Conservation (phyloP, 192 early-diverging fungal genomes). For the Coemansia sp. region DNA sequence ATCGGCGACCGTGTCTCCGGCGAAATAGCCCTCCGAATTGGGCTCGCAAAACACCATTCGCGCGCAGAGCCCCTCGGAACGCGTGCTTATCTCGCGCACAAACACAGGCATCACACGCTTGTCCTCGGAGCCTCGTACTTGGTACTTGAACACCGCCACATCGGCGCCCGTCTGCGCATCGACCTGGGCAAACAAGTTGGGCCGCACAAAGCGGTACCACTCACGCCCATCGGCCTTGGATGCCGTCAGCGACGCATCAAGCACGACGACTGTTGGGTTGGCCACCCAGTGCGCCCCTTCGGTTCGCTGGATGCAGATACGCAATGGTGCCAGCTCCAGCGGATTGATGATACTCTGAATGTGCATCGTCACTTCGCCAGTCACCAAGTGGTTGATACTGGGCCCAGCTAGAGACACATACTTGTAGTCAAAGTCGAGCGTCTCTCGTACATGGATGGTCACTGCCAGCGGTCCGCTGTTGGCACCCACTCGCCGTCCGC, state of each 20-base stretch:
- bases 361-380: constrained; percentile 41
- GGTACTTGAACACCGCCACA: constrained; percentile 51
- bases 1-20: constrained; percentile 22
- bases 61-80: constrained; percentile 9
- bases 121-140: constrained; percentile 8
- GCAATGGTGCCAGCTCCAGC: constrained; percentile 52
- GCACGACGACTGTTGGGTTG: constrained; percentile 41
- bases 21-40: constrained; percentile 19
- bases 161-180: constrained; percentile 8
- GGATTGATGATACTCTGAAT: constrained; percentile 29
- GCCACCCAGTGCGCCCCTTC: constrained; percentile 34
- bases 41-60: constrained; percentile 44
- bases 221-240: constrained; percentile 28
- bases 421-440: constrained; percentile 29
- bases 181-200: constrained; percentile 46
- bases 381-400: constrained; percentile 16
- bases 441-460: constrained; percentile 34
- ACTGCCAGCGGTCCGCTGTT: constrained; percentile 33
- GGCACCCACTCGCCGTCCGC: constrained; percentile 27
- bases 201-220: constrained; percentile 56
- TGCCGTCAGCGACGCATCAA: constrained; percentile 39
- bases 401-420: not conserved
- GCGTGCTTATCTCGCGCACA: constrained; percentile 3
- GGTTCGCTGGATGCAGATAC: constrained; percentile 34
- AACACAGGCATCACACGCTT: constrained; percentile 16